These are phyloP conservation scores for Fonsecaea pedrosoi DNA, from an alignment of 2,329 filamentous ascomycete species.

Conservation along the genomic window DNA sequence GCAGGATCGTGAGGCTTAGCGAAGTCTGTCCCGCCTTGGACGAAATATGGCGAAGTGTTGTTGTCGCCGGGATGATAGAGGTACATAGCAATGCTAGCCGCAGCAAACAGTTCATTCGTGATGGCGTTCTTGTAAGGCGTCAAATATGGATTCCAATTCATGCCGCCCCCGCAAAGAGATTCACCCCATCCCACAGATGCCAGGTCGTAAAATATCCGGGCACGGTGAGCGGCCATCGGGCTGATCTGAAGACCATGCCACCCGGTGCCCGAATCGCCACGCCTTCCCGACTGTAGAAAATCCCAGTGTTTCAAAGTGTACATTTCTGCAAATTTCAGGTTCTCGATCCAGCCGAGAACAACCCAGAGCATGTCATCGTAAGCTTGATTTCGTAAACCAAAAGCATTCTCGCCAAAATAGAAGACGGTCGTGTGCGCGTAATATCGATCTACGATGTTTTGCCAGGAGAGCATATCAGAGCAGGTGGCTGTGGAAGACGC, in stretches of 20 bases:
- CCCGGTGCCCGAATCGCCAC: constrained; percentile 36
- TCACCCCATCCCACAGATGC: constrained; percentile 82
- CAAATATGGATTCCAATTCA: constrained; percentile 85
- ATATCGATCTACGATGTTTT: constrained; percentile 82
- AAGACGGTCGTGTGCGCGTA: constrained; percentile 78
- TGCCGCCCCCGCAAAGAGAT: constrained; percentile 80
- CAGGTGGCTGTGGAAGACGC: constrained; percentile 45
- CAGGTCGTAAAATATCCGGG: constrained; percentile 84
- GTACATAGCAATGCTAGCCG: constrained; percentile 88
- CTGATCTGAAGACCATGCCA: constrained; percentile 83
- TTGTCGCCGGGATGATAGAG: constrained; percentile 82
- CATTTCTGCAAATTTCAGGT: constrained; percentile 74
- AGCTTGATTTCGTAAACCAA: constrained; percentile 76
- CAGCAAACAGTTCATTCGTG: constrained; percentile 88
- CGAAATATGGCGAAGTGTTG: constrained; percentile 71
- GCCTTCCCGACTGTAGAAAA: constrained; percentile 36
- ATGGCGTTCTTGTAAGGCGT: constrained; percentile 94
- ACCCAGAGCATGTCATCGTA: constrained; percentile 98
- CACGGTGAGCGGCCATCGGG: constrained; percentile 79
- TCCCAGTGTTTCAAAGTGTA: constrained; percentile 70
- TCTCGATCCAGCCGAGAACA: constrained; percentile 87
- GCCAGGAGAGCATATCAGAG: constrained; percentile 58
- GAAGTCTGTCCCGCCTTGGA: constrained; percentile 38
- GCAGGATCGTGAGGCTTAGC: constrained; percentile 61
- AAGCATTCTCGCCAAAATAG: constrained; percentile 85